Base-by-base conservation (phyloP, 768 basidiomycete species). In the Leccinum sublutescens region DNA sequence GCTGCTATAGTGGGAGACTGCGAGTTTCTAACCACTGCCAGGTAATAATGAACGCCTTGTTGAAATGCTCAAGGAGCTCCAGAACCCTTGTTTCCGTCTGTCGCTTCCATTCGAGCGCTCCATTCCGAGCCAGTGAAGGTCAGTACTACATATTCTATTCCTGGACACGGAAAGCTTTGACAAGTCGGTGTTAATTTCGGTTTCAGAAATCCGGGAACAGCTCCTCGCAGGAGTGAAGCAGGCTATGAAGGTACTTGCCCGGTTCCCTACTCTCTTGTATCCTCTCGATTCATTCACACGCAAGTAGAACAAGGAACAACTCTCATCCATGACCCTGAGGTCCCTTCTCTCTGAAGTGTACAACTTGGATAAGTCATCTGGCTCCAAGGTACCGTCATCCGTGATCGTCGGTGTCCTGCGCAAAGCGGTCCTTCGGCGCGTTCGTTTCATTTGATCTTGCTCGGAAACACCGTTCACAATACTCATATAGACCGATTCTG, bases 281-380 rank as follows among this genome's bases (percentile, higher is more conserved):
- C 5, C 23, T 54, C 34, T 11, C 48, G 38, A 53, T 31, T 14
- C 21, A 21, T 45, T 65, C n/a, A 54, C 34, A 54, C 57, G 48
- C 25, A 14, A 60, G 21, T 68, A 89, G 88, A 77, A 66, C 57
- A 87, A 80, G 64, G 82, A 90, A 64, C 68, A 77, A n/a, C 65
- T 78, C 23, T 73, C 81, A 50, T 84, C 88, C 19, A 86, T 78
- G 47, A 82, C 82, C 25, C 71, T 85, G 63, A 80, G 84, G 88
- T 85, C 86, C 25, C 79, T 88, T 33, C 77, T 91, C 17, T 79
- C 89, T 10, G 89, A 91, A 58, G 78, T 91, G 2, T 84, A 89
- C 62, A 78, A 82, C 9, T 79, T 83, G 36, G 88, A 89, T 73
- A 91, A 91, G 71, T 68, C 70, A 7, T 71, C 79, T 27, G 68